These are phyloP conservation scores for Lentinula guzmanii DNA, from an alignment of 768 basidiomycete species.

Conservation along the genomic window DNA sequence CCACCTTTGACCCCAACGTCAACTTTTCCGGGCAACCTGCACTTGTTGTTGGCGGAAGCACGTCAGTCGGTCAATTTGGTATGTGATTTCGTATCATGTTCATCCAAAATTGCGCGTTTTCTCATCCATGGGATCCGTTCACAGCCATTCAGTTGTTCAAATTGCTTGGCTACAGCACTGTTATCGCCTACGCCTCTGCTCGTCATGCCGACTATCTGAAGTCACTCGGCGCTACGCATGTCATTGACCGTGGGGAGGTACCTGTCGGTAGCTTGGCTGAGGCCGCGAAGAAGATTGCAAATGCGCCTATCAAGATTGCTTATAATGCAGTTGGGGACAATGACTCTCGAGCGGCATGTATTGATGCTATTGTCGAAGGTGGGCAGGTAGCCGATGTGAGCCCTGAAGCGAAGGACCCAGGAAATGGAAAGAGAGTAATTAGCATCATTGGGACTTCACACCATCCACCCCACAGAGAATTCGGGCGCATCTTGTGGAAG, in stretches of 20 bases:
- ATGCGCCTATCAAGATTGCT: background rate
- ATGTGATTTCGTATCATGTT: slow-evolving; percentile 11
- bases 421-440: background rate
- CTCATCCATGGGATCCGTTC: background rate
- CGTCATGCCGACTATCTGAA: slow-evolving; percentile 23
- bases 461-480: background rate
- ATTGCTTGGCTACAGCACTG: slow-evolving; percentile 7
- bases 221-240: slow-evolving; percentile 31
- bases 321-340: background rate
- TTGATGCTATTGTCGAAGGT: background rate
- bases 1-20: slow-evolving; percentile 30
- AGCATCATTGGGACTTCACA: background rate
- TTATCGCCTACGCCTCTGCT: slow-evolving; percentile 31
- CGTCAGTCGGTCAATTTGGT: slow-evolving; percentile 47
- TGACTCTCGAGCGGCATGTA: background rate
- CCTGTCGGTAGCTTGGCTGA: background rate
- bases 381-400: background rate
- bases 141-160: slow-evolving; percentile 2
- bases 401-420: background rate
- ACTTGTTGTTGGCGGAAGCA: slow-evolving; percentile 41
- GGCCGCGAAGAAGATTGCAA: background rate
- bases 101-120: background rate
- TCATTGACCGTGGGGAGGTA: slow-evolving; percentile 23
- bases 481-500: background rate
- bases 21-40: slow-evolving; percentile 39